Percentiles rank a stretch among this genome's conserved stretches.
These are phyloP conservation scores for Xylaria hypoxylon DNA, from an alignment of 2,329 filamentous ascomycete species.

Conservation along the genomic window DNA sequence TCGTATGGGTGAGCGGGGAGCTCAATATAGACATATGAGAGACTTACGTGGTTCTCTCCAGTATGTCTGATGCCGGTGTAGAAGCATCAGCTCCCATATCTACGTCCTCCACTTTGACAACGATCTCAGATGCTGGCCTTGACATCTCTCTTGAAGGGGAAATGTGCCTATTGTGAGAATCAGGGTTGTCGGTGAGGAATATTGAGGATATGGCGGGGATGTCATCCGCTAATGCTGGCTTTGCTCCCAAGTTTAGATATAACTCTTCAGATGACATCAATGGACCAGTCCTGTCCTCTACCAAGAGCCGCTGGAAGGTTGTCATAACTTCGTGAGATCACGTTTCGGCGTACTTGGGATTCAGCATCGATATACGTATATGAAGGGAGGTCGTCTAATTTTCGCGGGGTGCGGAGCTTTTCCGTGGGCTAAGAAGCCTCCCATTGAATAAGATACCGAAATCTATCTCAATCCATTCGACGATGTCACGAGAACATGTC, in stretches of 20 bases:
- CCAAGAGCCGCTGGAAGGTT: slow-evolving; percentile 44
- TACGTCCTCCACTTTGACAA: slow-evolving; percentile 50
- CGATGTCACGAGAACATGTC: slow-evolving; percentile 42
- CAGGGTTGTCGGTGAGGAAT: slow-evolving; percentile 41
- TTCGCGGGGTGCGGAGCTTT: slow-evolving; percentile 45
- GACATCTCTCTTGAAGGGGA: slow-evolving; percentile 46
- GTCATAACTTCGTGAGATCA: slow-evolving; percentile 49
- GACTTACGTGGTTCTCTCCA: slow-evolving; percentile 46
- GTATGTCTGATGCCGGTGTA: slow-evolving; percentile 38
- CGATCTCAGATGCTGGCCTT: slow-evolving; percentile 48
- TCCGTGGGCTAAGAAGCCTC: slow-evolving; percentile 39
- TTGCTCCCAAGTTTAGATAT: slow-evolving; percentile 47
- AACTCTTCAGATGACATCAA: slow-evolving; percentile 47
- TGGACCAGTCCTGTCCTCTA: slow-evolving; percentile 45
- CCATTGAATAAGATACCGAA: slow-evolving; percentile 46
- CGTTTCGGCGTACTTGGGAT: slow-evolving; percentile 40
- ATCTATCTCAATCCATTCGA: slow-evolving; percentile 39
- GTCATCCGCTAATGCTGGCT: slow-evolving; percentile 43
- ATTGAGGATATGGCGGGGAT: slow-evolving; percentile 43
- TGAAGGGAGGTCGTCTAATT: slow-evolving; percentile 45
- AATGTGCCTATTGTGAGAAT: slow-evolving; percentile 38
- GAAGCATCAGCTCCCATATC: slow-evolving; percentile 43
- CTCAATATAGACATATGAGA: slow-evolving; percentile 27
- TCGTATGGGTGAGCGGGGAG: slow-evolving; percentile 17
- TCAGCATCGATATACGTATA: slow-evolving; percentile 49